Percentiles rank a stretch among this genome's conserved stretches.
These are phyloP conservation scores for Microbotryum saponariae DNA, from an alignment of 1,284 basidiomycete species.

Conservation along the genomic window DNA sequence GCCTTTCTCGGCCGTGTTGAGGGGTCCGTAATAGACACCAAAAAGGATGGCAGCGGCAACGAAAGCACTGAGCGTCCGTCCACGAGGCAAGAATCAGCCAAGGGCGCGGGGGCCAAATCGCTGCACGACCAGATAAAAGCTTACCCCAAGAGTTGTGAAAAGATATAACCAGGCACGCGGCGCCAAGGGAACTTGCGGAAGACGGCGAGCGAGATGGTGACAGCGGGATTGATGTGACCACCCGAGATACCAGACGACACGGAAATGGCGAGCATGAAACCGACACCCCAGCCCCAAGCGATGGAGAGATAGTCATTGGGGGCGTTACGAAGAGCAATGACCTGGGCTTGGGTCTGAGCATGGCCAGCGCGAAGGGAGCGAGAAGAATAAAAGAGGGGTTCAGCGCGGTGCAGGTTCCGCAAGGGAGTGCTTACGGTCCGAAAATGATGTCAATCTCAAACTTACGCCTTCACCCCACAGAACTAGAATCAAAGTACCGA, in stretches of 20 bases:
- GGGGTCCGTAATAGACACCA: constrained; percentile 7
- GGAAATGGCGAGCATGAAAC: constrained; percentile 12
- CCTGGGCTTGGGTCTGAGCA: constrained; percentile 10
- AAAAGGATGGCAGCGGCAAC: background rate
- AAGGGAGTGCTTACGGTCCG: background rate
- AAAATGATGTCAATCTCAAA: background rate
- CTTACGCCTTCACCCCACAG: constrained; percentile 12
- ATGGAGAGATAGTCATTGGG: constrained; percentile 11
- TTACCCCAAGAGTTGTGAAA: constrained; percentile 58
- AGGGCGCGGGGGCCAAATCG: constrained; percentile 62
- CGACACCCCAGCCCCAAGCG: constrained; percentile 17
- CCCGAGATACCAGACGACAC: constrained; percentile 53
- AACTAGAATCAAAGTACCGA: constrained; percentile 12
- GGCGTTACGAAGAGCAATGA: constrained; percentile 3
- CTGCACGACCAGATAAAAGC: constrained; percentile 44
- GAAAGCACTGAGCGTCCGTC: no score
- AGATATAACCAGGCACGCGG: constrained; percentile 56
- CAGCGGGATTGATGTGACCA: constrained; percentile 67
- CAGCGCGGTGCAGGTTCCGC: background rate
- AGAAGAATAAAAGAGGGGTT: background rate
- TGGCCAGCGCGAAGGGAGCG: background rate
- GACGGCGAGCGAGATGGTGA: constrained; percentile 60
- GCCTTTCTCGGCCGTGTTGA: background rate
- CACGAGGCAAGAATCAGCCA: background rate
- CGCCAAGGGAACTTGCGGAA: constrained; percentile 66